Evolutionary conservation across 2,329 filamentous ascomycete species (phyloP).

Genomic region (Aspergillus fijiensis): DNA sequence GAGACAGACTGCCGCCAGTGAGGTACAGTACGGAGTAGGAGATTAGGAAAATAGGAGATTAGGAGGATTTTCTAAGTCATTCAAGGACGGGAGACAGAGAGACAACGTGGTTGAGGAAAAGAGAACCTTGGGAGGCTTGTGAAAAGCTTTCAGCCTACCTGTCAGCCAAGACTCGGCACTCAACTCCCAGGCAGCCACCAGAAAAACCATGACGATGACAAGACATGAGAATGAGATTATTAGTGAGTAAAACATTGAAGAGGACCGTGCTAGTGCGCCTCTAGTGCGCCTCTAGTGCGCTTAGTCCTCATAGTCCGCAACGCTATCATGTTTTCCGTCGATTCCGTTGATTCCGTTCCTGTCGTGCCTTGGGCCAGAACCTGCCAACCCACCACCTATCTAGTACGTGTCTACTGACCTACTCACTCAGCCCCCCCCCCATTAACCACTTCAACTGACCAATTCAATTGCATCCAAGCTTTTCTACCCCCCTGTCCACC

Average conservation of each 20-base stretch:
- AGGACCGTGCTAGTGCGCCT: neutral
- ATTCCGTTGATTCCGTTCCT: neutral
- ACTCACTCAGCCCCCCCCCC: neutral
- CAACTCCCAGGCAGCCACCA: neutral
- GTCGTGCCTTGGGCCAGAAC: neutral
- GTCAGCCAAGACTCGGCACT: neutral
- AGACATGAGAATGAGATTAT: too few relatives aligned
- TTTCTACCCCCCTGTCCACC: neutral
- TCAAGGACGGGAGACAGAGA: neutral
- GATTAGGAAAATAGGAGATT: too few relatives aligned
- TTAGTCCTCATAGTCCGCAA: too few relatives aligned
- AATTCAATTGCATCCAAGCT: neutral
- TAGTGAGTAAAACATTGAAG: neutral
- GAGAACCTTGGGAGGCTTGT: neutral
- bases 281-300: too few relatives aligned
- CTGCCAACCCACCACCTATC: neutral
- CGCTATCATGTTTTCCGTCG: neutral
- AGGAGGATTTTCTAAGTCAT: too few relatives aligned
- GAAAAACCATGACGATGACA: neutral
- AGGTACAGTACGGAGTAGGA: neutral
- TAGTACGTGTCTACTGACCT: too few relatives aligned
- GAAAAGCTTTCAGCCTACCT: neutral
- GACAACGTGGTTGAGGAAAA: neutral
- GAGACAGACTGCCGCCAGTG: neutral
- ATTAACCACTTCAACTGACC: neutral